Base-by-base conservation (phyloP, 2,329 filamentous ascomycete species). In the Bipolaris victoriae region DNA sequence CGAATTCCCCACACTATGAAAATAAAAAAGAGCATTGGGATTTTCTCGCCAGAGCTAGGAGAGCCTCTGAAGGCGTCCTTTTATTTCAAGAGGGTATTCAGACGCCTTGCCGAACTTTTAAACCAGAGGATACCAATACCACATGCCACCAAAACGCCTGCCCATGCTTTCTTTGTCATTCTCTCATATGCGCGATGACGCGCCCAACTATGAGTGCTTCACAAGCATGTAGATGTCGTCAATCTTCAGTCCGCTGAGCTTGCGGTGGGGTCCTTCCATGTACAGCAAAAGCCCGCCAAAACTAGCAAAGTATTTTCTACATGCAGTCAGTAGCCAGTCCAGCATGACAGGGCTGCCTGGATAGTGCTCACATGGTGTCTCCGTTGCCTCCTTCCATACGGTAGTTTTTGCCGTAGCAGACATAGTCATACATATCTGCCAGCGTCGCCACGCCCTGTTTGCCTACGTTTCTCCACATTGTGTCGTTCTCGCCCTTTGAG, bases 181-280 rank as follows among this genome's bases (percentile, higher is more conserved):
- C 45, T 39, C 36, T 45, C 18, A 29, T 50, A 29, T 50, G 26
- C 40, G 16, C 43, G 11, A 33, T 35, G 20, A 16, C 20, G n/a
- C n/a, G 24, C 26, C 36, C 16, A 24, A 31, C 51, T 63, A 67
- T 58, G 76, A 94, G 87, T 96, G 97, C 87, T 97, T 99, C 68
- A 96, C 82, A 59, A 98, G 84, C 60, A 99, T 85, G 76, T 99
- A 99, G 63, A 96, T 88, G 74, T 97, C 89, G 76, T 99, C 95
- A 71, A 97, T 94, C 69, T 92, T 87, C 72, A 99, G 80, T 26
- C 92, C 90, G 33, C 90, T 96, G 62, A 99, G 86, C 82, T 97
- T 97, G 83, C 95, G 96, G 78, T 96, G 95, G 2, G 95, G 95
- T 5, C 96, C 95, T 71, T 97, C 90, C 54, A 99, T 84, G 69